Conservation (phyloP, 2,329 filamentous ascomycete genomes). For the Aureobasidium subglaciale region DNA sequence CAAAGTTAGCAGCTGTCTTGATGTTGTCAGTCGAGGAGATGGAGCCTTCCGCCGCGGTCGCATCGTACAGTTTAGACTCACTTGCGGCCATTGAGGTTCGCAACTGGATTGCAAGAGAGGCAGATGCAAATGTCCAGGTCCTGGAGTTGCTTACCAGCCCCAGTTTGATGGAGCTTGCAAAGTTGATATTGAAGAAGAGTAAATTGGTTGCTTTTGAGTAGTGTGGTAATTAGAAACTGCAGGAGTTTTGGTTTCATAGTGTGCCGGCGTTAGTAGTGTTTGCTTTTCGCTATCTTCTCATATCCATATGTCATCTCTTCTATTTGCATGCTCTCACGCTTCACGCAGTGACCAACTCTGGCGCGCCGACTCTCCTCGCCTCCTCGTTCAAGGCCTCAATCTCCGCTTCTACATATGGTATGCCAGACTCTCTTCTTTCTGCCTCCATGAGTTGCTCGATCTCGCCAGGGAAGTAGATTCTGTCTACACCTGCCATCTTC, state of each 20-base stretch:
- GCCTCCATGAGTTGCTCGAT: constrained; percentile 46
- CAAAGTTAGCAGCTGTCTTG: constrained; percentile 9
- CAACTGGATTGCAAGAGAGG: constrained; percentile 11
- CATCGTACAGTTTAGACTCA: constrained; percentile 16
- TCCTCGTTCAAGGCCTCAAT: constrained; percentile 45
- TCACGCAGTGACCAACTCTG: background rate
- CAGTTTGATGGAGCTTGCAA: constrained; percentile 5
- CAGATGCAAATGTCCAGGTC: background rate
- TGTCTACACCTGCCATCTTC: constrained; percentile 47
- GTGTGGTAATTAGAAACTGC: too few species aligned
- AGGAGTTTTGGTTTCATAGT: too few species aligned
- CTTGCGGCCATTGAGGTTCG: constrained; percentile 17
- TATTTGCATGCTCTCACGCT: too few species aligned
- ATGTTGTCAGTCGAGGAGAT: constrained; percentile 10
- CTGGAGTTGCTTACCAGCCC: constrained; percentile 2
- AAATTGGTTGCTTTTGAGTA: background rate
- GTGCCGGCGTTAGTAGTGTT: too few species aligned
- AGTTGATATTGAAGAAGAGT: constrained; percentile 4
- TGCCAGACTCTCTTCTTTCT: constrained; percentile 36
- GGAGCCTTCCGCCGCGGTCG: background rate
- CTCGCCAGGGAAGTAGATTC: constrained; percentile 53
- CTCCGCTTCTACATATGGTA: constrained; percentile 44
- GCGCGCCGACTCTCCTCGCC: constrained; percentile 37
- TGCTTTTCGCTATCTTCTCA: background rate
- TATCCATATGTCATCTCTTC: background rate